These are phyloP conservation scores for Fabrea salina DNA, from an alignment of 169 alveolate genomes.

Conservation along the genomic window DNA sequence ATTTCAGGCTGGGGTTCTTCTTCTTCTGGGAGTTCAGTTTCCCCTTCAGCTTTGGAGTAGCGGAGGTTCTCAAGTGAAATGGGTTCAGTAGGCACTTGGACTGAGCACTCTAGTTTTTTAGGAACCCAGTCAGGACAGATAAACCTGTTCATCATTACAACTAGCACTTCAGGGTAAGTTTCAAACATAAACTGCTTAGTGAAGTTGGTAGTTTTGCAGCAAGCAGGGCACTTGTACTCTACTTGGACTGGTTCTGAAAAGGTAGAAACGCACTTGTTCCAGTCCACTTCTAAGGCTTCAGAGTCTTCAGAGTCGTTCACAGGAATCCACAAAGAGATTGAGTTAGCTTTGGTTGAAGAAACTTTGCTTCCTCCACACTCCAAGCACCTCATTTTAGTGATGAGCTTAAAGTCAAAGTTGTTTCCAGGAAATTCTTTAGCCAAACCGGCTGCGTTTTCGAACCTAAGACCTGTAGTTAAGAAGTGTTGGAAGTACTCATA, in stretches of 20 bases:
- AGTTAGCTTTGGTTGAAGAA: conserved; percentile 29
- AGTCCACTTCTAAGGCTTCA: conserved; percentile 44
- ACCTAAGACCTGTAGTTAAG: conserved; percentile 57
- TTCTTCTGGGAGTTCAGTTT: conserved; percentile 46
- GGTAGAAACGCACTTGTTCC: conserved; percentile 46
- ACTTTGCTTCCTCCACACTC: conserved; percentile 70
- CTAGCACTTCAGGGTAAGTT: conserved; percentile 36
- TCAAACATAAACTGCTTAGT: conserved; percentile 24
- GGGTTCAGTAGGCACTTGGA: conserved; percentile 50
- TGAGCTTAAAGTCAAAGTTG: conserved; percentile 66
- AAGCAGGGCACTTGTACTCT: conserved; percentile 36
- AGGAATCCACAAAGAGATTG: conserved; percentile 41
- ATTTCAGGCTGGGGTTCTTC: conserved; percentile 60
- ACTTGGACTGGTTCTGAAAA: conserved; percentile 60
- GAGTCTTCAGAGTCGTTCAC: conserved; percentile 39
- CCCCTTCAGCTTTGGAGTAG: conserved; percentile 47
- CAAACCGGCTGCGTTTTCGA: conserved; percentile 49
- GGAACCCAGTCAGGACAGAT: conserved; percentile 84
- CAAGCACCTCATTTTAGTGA: conserved; percentile 65
- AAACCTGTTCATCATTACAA: conserved; percentile 65
- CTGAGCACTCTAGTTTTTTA: conserved; percentile 68
- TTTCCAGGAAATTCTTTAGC: conserved; percentile 45
- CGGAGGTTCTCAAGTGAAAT: conserved; percentile 52
- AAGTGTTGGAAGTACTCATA: conserved; percentile 70
- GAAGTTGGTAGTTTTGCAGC: conserved; percentile 27